phyloP scores from a whole-genome alignment of 1,284 basidiomycete genomes.

The Puccinia novopanici region DNA sequence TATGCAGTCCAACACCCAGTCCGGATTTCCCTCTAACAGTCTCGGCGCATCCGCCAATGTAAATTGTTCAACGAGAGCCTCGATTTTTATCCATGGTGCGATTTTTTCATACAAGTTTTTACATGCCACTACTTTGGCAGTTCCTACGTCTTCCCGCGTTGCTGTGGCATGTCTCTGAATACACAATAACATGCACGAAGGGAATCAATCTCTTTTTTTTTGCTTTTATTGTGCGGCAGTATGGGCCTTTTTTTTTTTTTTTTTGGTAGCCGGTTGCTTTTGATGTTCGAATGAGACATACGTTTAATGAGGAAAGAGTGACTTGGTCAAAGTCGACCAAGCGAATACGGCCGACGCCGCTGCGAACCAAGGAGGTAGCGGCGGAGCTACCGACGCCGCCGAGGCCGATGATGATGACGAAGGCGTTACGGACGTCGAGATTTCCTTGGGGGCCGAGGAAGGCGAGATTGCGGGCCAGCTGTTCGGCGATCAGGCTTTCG shows the following conservation, averaged over 20 bases:
- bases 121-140: conserved; percentile 84
- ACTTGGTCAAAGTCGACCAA: conserved; percentile 83
- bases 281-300: conserved; percentile 44
- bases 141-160: conserved; percentile 85
- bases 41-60: conserved; percentile 73
- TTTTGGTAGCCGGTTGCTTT: too few relatives aligned
- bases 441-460: conserved; percentile 92
- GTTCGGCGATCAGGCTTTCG: conserved; percentile 61
- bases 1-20: conserved; percentile 95
- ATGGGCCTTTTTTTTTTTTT: too few relatives aligned
- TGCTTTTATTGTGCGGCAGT: neutral
- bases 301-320: conserved; percentile 83
- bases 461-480: conserved; percentile 88
- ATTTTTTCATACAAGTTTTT: conserved; percentile 73
- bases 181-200: neutral
- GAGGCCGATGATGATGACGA: conserved; percentile 86
- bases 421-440: conserved; percentile 72
- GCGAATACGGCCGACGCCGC: conserved; percentile 61
- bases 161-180: conserved; percentile 80
- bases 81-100: conserved; percentile 72
- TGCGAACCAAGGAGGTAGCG: conserved; percentile 85
- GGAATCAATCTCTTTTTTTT: too few relatives aligned
- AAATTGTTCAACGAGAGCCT: conserved; percentile 72
- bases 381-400: conserved; percentile 96
- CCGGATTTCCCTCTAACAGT: conserved; percentile 71